Evolutionary conservation across 371 early-diverging fungal genomes (phyloP), one percentile per base, ranked within the genome.

Genomic region (Lichtheimia hyalospora): DNA sequence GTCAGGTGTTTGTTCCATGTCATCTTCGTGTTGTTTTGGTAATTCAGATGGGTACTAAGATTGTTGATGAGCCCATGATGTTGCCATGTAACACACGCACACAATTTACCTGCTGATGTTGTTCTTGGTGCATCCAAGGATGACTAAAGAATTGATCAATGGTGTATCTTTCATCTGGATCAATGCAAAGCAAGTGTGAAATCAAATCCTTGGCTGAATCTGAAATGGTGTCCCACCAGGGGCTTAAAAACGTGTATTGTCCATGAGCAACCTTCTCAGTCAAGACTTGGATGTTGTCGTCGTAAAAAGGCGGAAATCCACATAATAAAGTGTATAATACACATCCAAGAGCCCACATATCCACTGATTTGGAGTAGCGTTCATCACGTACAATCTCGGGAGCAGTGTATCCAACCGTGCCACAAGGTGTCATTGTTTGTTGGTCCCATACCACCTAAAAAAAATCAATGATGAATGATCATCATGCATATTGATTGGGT

Each of bases 331-430:
- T 93, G 67, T 95, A 96, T 42, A 95, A 79, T 44, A 96, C 92
- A 69, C 95, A 95, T 34, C 96, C 96, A 50, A 95, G 74, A 3
- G 95, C 92, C 95, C 96, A 96, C 88, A 94, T 90, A 70, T 96
- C 96, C 18, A 95, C 95, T 12, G 89, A 85, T 70, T 90, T 90
- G 48, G 89, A 87, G 67, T 94, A 92, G 10, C 88, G 79, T 61
- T 90, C 86, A 66, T 91, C 90, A 53, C 84, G 85, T 44, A 96
- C 86, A 53, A 94, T 93, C 71, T 96, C 96, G 15, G 96, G 96
- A 1, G 96, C 96, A 3, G 97, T 93, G 62, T 93, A 94, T 13
- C 94, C 94, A 1, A 92, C 89, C 3, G 96, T 96, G 4, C 96
- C 96, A 67, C 94, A 93, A 7, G 96, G 96, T 52, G 96, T 96